Conservation (phyloP, 2,329 filamentous ascomycete genomes). For the Alternaria solani region DNA sequence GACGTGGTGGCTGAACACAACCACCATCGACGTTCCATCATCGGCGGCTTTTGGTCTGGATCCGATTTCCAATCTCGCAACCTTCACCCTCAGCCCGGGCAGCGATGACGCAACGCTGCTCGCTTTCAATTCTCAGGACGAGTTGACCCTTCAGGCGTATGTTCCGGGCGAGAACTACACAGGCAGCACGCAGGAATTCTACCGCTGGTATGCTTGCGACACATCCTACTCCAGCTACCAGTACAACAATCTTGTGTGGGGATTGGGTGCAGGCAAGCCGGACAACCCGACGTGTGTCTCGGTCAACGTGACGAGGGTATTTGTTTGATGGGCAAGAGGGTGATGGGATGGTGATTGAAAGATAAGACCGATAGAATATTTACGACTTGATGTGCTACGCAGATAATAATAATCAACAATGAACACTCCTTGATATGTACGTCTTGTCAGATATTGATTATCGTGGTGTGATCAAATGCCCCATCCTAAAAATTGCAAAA, state of each 20-base stretch:
- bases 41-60: slow-evolving; percentile 50
- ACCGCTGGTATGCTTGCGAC: slow-evolving; percentile 57
- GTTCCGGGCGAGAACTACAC: slow-evolving; percentile 49
- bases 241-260: slow-evolving; percentile 57
- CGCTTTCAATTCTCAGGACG: slow-evolving; percentile 52
- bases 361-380: neutral
- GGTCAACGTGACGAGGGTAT: slow-evolving; percentile 53
- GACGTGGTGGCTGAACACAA: slow-evolving; percentile 46
- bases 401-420: slow-evolving; percentile 8
- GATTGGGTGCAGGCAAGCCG: slow-evolving; percentile 49
- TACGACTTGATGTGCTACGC: slow-evolving; percentile 2
- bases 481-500: neutral
- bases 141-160: slow-evolving; percentile 52
- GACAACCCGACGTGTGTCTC: slow-evolving; percentile 58
- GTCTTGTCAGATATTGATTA: neutral
- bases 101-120: slow-evolving; percentile 37
- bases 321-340: slow-evolving; percentile 10
- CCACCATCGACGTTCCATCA: slow-evolving; percentile 24
- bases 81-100: slow-evolving; percentile 53
- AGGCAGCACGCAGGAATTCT: slow-evolving; percentile 35
- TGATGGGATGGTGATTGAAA: neutral
- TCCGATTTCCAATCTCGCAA: slow-evolving; percentile 52
- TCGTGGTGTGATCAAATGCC: neutral
- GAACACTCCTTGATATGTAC: neutral
- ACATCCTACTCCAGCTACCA: slow-evolving; percentile 53